A percentile compares a stretch with the other conserved stretches of the same genome.
Evolutionary conservation across 2,329 filamentous ascomycete genomes (phyloP).

Genomic region (Epichloe sibirici): DNA sequence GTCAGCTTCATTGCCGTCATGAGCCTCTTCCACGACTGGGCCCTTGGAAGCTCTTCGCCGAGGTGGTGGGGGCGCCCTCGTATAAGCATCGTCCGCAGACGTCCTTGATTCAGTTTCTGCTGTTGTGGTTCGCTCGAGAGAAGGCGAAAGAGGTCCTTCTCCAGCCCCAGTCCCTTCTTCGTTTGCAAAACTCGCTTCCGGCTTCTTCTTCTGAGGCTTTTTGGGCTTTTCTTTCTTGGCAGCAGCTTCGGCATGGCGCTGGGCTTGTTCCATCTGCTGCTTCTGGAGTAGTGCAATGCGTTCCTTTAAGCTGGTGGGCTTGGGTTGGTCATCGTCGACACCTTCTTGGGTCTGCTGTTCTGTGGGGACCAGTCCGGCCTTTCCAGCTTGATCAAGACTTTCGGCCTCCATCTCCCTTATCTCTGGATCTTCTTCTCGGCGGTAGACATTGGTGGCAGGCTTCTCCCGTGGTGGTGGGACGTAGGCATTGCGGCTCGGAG

Average conservation of each 20-base stretch:
- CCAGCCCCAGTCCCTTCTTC: slow-evolving; percentile 18
- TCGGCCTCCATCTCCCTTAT: slow-evolving; percentile 54
- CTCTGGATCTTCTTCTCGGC: slow-evolving; percentile 76
- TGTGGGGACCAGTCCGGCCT: slow-evolving; percentile 45
- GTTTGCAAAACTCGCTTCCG: slow-evolving; percentile 29
- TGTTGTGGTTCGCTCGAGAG: slow-evolving; percentile 34
- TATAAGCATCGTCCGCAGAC: slow-evolving; percentile 35
- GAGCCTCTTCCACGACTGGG: slow-evolving; percentile 28
- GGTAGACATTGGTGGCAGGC: slow-evolving; percentile 64
- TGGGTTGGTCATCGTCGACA: slow-evolving; percentile 67
- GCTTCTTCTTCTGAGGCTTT: slow-evolving; percentile 55
- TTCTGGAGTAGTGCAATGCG: slow-evolving; percentile 88
- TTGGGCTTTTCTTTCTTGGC: slow-evolving; percentile 84
- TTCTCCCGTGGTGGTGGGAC: slow-evolving; percentile 64
- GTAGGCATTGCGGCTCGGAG: slow-evolving; percentile 84
- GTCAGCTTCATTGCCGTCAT: slow-evolving; percentile 53
- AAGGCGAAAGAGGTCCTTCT: slow-evolving; percentile 17
- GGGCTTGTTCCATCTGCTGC: slow-evolving; percentile 82
- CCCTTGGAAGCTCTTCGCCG: slow-evolving; percentile 42
- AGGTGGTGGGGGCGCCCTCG: slow-evolving; percentile 28
- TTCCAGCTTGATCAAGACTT: slow-evolving; percentile 53
- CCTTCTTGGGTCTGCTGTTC: slow-evolving; percentile 28
- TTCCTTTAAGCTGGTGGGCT: slow-evolving; percentile 88
- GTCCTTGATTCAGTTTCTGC: slow-evolving; percentile 34
- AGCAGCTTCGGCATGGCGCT: slow-evolving; percentile 64